Evolutionary conservation across 2,329 filamentous ascomycete species (phyloP).

Genomic region (Macroventuria anomochaeta): DNA sequence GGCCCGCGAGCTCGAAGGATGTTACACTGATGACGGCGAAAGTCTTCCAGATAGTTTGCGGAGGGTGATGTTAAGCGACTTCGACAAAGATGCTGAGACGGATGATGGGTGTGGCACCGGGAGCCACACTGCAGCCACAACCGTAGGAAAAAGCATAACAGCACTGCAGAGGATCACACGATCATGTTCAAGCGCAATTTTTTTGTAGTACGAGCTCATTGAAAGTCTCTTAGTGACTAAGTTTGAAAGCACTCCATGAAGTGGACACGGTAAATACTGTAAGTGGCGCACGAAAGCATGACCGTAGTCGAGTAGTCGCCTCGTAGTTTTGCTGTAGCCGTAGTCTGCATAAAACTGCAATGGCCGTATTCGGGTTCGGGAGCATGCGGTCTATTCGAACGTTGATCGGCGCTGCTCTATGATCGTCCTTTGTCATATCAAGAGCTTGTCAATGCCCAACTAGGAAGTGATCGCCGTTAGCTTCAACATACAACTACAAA

Average conservation of each 20-base stretch:
- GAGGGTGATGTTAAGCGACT: background rate
- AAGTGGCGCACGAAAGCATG: background rate
- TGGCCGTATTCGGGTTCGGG: background rate
- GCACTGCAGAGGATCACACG: background rate
- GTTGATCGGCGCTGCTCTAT: background rate
- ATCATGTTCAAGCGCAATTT: background rate
- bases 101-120: background rate
- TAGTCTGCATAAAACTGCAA: background rate
- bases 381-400: background rate
- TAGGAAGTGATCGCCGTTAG: background rate
- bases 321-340: background rate
- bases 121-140: background rate
- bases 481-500: background rate
- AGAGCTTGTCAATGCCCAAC: background rate
- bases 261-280: background rate
- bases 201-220: background rate
- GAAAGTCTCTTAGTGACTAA: background rate
- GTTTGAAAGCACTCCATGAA: background rate
- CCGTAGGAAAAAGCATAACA: background rate
- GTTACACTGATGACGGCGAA: slow-evolving; percentile 12
- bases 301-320: background rate
- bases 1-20: background rate
- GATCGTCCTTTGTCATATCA: background rate
- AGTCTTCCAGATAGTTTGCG: background rate
- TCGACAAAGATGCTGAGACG: slow-evolving; percentile 3